A percentile compares a stretch with the other conserved stretches of the same genome.
phyloP scores from a whole-genome alignment of 306 rosid species.

The Fagus crenata region DNA sequence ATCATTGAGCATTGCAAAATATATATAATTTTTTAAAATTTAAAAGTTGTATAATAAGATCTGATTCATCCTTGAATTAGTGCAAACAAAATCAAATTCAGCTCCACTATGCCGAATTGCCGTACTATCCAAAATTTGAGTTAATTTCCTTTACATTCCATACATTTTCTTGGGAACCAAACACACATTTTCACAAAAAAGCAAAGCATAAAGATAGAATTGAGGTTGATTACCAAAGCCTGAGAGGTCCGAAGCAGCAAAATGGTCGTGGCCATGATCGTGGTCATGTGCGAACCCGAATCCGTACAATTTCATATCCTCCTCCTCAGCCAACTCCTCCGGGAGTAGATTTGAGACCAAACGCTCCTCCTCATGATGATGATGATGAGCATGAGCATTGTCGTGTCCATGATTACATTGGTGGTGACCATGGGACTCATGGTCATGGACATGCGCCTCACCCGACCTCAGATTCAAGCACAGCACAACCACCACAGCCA shows the following conservation, averaged over 20 bases:
- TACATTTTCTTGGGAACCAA: constrained; percentile 15
- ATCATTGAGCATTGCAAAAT: too few relatives aligned
- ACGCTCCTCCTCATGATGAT: constrained; percentile 23
- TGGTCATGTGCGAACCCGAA: constrained; percentile 52
- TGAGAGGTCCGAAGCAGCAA: constrained; percentile 47
- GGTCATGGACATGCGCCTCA: constrained; percentile 15
- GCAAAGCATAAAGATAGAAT: neutral
- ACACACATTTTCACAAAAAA: neutral
- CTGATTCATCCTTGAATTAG: too few relatives aligned
- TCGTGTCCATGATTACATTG: constrained; percentile 40
- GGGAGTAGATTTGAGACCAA: constrained; percentile 50
- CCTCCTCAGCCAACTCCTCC: constrained; percentile 95
- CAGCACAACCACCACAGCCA: constrained; percentile 35
- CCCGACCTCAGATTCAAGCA: constrained; percentile 59
- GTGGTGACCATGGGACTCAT: constrained; percentile 30
- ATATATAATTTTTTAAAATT: too few relatives aligned
- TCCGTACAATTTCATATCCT: constrained; percentile 81
- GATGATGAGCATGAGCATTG: constrained; percentile 23
- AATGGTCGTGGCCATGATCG: constrained; percentile 30
- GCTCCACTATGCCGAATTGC: too few relatives aligned
- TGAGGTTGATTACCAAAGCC: constrained; percentile 53
- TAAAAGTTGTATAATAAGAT: too few relatives aligned
- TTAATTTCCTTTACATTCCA: neutral
- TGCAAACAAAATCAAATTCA: too few relatives aligned
- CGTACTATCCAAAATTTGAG: neutral